Percentiles rank a stretch among this genome's conserved stretches.
These are phyloP conservation scores for Amoeboaphelidium occidentale DNA, from an alignment of 371 early-diverging fungal species.

Conservation along the genomic window DNA sequence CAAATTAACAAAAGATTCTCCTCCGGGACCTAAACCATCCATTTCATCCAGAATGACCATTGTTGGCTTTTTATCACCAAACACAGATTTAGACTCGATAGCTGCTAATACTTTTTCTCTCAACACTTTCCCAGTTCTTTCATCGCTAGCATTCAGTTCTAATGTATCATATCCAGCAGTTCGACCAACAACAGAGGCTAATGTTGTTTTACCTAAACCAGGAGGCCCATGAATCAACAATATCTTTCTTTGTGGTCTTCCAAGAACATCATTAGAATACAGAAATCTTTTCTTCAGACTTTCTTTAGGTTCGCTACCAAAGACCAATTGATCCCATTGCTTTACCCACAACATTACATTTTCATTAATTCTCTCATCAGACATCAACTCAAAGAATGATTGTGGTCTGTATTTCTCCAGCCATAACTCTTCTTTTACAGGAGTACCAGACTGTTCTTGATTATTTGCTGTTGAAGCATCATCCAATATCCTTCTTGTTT, in stretches of 20 bases:
- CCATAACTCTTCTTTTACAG: too few species aligned
- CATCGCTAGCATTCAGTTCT: constrained; percentile 97
- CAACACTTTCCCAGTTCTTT: constrained; percentile 56
- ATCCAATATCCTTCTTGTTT: too few species aligned
- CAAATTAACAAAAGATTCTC: background rate
- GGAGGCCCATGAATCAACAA: constrained; percentile 86
- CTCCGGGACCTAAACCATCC: constrained; percentile 31
- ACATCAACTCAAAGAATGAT: background rate
- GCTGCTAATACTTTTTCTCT: constrained; percentile 40
- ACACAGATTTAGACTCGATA: constrained; percentile 10
- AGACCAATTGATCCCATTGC: constrained; percentile 87
- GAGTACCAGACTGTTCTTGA: too few species aligned
- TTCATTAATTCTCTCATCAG: constrained; percentile 30
- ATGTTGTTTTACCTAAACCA: constrained; percentile 95
- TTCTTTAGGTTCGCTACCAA: constrained; percentile 15
- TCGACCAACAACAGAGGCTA: constrained; percentile 77
- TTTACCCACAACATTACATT: constrained; percentile 78
- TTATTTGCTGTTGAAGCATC: too few species aligned
- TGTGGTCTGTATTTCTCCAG: background rate
- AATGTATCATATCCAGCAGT: constrained; percentile 75
- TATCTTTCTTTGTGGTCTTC: constrained; percentile 46
- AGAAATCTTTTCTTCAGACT: background rate
- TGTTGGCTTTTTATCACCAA: constrained; percentile 32
- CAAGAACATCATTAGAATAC: constrained; percentile 19
- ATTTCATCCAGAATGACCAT: constrained; percentile 85